Evolutionary conservation across 495 filamentous ascomycete genomes (phyloP).

Genomic region (Margaritispora aquatica): DNA sequence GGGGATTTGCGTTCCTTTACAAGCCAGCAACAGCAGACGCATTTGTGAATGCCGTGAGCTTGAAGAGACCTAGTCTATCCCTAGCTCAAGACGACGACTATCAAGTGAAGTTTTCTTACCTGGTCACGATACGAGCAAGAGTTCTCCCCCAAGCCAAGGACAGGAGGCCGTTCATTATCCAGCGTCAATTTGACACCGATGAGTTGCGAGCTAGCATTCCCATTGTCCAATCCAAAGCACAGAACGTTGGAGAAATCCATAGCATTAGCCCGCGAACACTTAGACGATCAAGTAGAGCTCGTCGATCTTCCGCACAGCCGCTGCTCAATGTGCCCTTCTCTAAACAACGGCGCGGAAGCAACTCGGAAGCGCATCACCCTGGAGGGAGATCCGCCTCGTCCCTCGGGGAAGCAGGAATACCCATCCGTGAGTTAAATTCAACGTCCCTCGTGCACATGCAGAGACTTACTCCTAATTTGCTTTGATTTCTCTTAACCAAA

Average conservation of each 20-base stretch:
- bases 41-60: slow-evolving; percentile 15
- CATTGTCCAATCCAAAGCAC: neutral
- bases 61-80: slow-evolving; percentile 5
- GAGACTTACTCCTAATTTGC: neutral
- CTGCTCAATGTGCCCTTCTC: neutral
- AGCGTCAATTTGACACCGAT: slow-evolving; percentile 38
- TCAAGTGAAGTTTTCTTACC: neutral
- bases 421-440: slow-evolving; percentile 38
- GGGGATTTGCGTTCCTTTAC: slow-evolving; percentile 18
- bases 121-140: slow-evolving; percentile 39
- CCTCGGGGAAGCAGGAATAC: slow-evolving; percentile 25
- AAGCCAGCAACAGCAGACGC: slow-evolving; percentile 20
- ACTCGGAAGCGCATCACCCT: neutral
- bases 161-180: slow-evolving; percentile 39
- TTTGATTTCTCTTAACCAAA: too few relatives aligned
- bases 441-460: neutral
- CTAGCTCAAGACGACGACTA: neutral
- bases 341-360: neutral
- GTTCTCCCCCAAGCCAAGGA: slow-evolving; percentile 34
- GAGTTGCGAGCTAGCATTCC: slow-evolving; percentile 32
- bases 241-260: neutral
- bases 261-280: neutral
- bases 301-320: slow-evolving; percentile 1
- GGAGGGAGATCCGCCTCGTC: neutral
- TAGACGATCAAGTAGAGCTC: slow-evolving; percentile 11